Evolutionary conservation across 2,329 filamentous ascomycete genomes (phyloP).

Genomic region (Penicillium capsulatum): DNA sequence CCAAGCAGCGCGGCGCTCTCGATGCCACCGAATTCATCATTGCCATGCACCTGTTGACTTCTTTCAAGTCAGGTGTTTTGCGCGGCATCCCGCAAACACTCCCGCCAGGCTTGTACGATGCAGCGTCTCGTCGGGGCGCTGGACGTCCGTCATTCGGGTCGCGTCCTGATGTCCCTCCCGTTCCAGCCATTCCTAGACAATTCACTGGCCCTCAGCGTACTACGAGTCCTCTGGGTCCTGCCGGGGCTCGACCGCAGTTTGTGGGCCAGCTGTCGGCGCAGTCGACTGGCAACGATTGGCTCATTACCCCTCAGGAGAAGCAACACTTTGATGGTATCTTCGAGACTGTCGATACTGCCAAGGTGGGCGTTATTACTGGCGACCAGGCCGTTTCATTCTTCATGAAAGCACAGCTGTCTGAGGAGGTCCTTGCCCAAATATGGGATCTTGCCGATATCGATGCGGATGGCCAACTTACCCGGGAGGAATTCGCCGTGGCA

Average conservation of each 20-base stretch:
- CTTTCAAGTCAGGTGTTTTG: constrained; percentile 78
- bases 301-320: constrained; percentile 79
- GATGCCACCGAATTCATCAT: constrained; percentile 92
- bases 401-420: constrained; percentile 82
- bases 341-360: constrained; percentile 72
- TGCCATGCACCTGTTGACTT: constrained; percentile 94
- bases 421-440: constrained; percentile 86
- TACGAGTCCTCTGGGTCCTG: constrained; percentile 53
- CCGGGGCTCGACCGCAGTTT: constrained; percentile 42
- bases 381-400: constrained; percentile 94
- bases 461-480: constrained; percentile 76
- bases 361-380: constrained; percentile 79
- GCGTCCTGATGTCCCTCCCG: constrained; percentile 50
- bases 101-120: constrained; percentile 83
- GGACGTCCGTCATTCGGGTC: constrained; percentile 51
- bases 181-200: constrained; percentile 74
- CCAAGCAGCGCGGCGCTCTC: constrained; percentile 82
- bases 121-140: constrained; percentile 66
- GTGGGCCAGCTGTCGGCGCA: constrained; percentile 51
- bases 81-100: constrained; percentile 74
- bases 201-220: constrained; percentile 61
- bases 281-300: constrained; percentile 68
- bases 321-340: constrained; percentile 83
- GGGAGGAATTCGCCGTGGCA: constrained; percentile 91
- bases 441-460: constrained; percentile 97